phyloP scores from a whole-genome alignment of 1,284 basidiomycete species.

The Cryptococcus jaspeensis region DNA sequence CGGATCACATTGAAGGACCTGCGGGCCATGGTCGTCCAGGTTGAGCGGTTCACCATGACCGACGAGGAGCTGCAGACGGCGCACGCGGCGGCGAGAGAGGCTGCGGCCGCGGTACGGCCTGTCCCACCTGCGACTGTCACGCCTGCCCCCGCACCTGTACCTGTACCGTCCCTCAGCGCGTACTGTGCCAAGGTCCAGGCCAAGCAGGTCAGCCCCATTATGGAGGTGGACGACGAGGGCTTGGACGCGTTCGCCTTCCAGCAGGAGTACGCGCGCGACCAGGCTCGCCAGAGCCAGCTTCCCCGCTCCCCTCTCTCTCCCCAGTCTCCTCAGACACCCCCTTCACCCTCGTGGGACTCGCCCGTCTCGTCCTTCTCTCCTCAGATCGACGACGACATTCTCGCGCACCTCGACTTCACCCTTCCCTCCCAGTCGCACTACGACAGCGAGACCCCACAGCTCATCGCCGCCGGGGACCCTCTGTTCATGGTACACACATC shows the following conservation, averaged over 20 bases:
- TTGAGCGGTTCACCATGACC: constrained; percentile 67
- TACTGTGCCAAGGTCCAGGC: not conserved
- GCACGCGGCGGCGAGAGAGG: constrained; percentile 39
- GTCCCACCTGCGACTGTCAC: constrained; percentile 41
- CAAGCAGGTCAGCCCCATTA: not conserved
- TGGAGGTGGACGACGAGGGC: constrained; percentile 6
- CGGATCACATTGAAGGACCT: constrained; percentile 63
- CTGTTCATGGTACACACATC: constrained; percentile 14
- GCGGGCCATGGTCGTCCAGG: constrained; percentile 58
- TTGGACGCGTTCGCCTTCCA: constrained; percentile 8
- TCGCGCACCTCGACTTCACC: constrained; percentile 27
- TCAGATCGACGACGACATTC: constrained; percentile 18
- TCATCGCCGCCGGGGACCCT: constrained; percentile 13
- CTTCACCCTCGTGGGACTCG: constrained; percentile 12
- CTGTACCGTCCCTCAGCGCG: constrained; percentile 4
- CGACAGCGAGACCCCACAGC: constrained; percentile 14
- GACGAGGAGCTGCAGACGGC: constrained; percentile 57
- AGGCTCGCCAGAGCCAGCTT: not conserved
- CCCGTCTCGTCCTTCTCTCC: constrained; percentile 10
- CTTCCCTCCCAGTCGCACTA: not conserved
- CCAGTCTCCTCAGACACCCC: not conserved
- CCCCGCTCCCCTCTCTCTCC: not conserved
- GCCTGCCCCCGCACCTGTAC: constrained; percentile 2
- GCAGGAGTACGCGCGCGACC: constrained; percentile 6
- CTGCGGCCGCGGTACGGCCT: constrained; percentile 30